Conservation (phyloP, 345 rosid species). For the Lagerstroemia speciosa region DNA sequence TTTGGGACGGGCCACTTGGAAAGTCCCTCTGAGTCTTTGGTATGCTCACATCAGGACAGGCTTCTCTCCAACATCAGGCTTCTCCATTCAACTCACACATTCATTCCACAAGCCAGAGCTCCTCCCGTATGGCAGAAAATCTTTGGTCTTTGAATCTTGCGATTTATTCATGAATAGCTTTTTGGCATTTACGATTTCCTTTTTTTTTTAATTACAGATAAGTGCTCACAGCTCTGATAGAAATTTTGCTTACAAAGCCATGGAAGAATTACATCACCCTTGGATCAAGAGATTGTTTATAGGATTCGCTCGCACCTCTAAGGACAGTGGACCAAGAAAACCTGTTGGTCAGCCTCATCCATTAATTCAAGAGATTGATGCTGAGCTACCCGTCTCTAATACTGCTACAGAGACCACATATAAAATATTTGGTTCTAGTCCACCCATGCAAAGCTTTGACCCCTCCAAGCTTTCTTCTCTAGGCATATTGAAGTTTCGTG, state of each 20-base stretch:
- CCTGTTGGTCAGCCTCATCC: slow-evolving; percentile 57
- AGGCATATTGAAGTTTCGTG: no score
- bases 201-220: slow-evolving; percentile 58
- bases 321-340: slow-evolving; percentile 76
- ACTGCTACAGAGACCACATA: slow-evolving; percentile 86
- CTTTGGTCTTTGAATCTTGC: background rate
- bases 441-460: slow-evolving; percentile 98
- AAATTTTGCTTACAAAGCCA: slow-evolving; percentile 64
- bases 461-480: slow-evolving; percentile 45
- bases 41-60: slow-evolving; percentile 67
- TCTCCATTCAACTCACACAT: slow-evolving; percentile 75
- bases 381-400: slow-evolving; percentile 61
- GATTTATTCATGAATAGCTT: slow-evolving; percentile 4
- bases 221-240: slow-evolving; percentile 75
- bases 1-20: slow-evolving; percentile 45
- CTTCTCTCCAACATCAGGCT: slow-evolving; percentile 64
- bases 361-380: slow-evolving; percentile 83
- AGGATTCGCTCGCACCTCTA: slow-evolving; percentile 95
- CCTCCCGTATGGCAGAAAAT: slow-evolving; percentile 56
- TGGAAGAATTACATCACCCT: slow-evolving; percentile 80
- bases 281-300: slow-evolving; percentile 80
- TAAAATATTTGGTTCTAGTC: slow-evolving; percentile 95
- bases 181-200: no score
- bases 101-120: slow-evolving; percentile 84
- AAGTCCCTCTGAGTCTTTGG: slow-evolving; percentile 68